These are phyloP conservation scores for Termitomyces sp. DNA, from an alignment of 768 basidiomycete genomes.

Conservation along the genomic window DNA sequence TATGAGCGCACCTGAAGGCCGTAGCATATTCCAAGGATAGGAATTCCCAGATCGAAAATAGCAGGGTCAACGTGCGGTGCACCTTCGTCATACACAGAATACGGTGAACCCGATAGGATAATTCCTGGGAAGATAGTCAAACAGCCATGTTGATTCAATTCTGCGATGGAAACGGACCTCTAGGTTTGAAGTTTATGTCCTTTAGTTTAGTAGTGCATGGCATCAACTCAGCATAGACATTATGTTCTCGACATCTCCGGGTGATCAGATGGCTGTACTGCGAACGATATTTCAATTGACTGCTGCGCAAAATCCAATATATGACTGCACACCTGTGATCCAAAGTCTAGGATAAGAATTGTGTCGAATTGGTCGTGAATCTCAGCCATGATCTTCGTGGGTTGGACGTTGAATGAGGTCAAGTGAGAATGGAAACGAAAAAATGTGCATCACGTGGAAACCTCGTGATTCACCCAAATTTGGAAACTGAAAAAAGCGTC, in stretches of 20 bases:
- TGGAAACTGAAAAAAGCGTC: neutral
- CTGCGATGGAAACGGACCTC: slow-evolving; percentile 51
- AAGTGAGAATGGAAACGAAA: neutral
- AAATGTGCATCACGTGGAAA: slow-evolving; percentile 10
- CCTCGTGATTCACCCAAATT: neutral
- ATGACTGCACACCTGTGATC: slow-evolving; percentile 72
- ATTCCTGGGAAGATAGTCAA: slow-evolving; percentile 52
- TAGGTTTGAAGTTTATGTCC: slow-evolving; percentile 90
- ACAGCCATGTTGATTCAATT: neutral
- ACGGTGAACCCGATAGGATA: slow-evolving; percentile 96
- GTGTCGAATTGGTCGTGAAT: slow-evolving; percentile 97
- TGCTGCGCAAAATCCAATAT: neutral
- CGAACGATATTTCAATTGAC: slow-evolving; percentile 15
- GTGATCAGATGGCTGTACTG: slow-evolving; percentile 98
- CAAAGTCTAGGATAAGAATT: slow-evolving; percentile 95
- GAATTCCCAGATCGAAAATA: slow-evolving; percentile 84
- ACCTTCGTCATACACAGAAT: slow-evolving; percentile 92
- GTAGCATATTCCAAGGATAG: slow-evolving; percentile 96
- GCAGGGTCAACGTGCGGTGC: slow-evolving; percentile 94
- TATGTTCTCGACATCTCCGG: slow-evolving; percentile 93
- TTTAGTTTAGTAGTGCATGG: slow-evolving; percentile 91
- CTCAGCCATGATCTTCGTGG: slow-evolving; percentile 56
- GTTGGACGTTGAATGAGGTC: neutral
- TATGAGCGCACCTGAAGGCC: slow-evolving; percentile 74
- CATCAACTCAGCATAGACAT: slow-evolving; percentile 96